Evolutionary conservation across 768 basidiomycete genomes (phyloP), one percentile per base, ranked within the genome.

Genomic region (Glaciozyma antarctica): DNA sequence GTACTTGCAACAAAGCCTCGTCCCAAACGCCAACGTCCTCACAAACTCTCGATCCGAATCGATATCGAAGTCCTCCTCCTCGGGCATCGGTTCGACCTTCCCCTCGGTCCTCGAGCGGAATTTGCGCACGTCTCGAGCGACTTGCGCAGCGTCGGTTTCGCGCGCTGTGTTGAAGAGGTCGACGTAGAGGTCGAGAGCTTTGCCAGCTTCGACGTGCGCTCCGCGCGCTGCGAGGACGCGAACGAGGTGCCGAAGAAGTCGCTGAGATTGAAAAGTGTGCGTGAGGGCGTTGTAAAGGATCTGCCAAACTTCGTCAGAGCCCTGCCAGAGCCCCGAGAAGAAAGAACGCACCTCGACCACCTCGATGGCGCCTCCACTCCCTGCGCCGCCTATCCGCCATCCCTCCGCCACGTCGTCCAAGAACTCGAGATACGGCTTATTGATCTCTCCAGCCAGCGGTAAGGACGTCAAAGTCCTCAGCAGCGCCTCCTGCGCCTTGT

Each of bases 221-320:
- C 84, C 0, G 82, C 80, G 17, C 83, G 81, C 63, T 84, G 82
- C 13, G 61, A 69, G 21, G 2, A 93, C 77, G 2, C 87, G 84
- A 34, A 84, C 84, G 81, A 97, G 85, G 76, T 95, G 88, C 1
- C 93, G 85, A 61, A 89, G 82, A 12, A 97, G 79, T 13, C 85
- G 83, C 65, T 86, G 87, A 0, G 89, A 93, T 74, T 95, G 92
- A 80, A 97, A 95, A 0, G 94, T 98, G 26, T 92, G 82, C 26
- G 86, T 85, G 13, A 90, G 92, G 1, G 90, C 87, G 90, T 90
- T 92, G 88, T 90, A 94, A 2, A 97, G 81, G 26, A 90, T 82
- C 88, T 88, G 75, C 43, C 26, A 38, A 65, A 15, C 0, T 17
- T 13, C 16, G 15, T 30, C 24, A 16, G 22, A 2, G 2, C 24